phyloP scores from a whole-genome alignment of 2,329 filamentous ascomycete genomes.

The Teratosphaeria nubilosa region DNA sequence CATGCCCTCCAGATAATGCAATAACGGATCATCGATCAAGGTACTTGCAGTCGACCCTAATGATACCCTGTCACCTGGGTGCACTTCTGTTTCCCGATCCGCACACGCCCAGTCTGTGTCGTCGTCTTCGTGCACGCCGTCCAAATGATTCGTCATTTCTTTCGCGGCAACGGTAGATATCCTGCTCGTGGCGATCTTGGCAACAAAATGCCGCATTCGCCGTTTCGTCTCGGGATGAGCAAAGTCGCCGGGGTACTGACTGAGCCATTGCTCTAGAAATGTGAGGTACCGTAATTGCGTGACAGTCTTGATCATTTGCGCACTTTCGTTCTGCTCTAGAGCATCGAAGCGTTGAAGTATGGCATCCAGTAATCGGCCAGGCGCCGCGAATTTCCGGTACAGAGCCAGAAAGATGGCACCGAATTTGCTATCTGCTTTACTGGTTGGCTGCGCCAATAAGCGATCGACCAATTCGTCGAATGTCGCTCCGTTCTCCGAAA shows the following conservation, averaged over 20 bases:
- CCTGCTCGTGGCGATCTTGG: constrained; percentile 61
- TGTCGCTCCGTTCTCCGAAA: constrained; percentile 46
- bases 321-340: constrained; percentile 52
- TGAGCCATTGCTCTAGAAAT: constrained; percentile 80
- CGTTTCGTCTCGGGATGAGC: constrained; percentile 64
- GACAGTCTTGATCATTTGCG: constrained; percentile 66
- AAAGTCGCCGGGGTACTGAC: constrained; percentile 86
- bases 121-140: constrained; percentile 71
- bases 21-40: constrained; percentile 24
- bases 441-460: constrained; percentile 71
- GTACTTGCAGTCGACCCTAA: constrained; percentile 23
- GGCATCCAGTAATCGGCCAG: constrained; percentile 64
- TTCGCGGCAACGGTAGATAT: constrained; percentile 77
- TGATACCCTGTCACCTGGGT: constrained; percentile 28
- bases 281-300: constrained; percentile 76
- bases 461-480: constrained; percentile 60
- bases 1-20: constrained; percentile 19
- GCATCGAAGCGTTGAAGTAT: constrained; percentile 68
- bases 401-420: constrained; percentile 79
- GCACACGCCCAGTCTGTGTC: constrained; percentile 86
- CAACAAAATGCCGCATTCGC: constrained; percentile 65
- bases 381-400: constrained; percentile 87
- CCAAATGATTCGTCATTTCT: constrained; percentile 72
- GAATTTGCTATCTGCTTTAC: constrained; percentile 82
- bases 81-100: constrained; percentile 49